Conservation (phyloP, 345 rosid genomes). For the rapeseed (Brassica napus) region DNA sequence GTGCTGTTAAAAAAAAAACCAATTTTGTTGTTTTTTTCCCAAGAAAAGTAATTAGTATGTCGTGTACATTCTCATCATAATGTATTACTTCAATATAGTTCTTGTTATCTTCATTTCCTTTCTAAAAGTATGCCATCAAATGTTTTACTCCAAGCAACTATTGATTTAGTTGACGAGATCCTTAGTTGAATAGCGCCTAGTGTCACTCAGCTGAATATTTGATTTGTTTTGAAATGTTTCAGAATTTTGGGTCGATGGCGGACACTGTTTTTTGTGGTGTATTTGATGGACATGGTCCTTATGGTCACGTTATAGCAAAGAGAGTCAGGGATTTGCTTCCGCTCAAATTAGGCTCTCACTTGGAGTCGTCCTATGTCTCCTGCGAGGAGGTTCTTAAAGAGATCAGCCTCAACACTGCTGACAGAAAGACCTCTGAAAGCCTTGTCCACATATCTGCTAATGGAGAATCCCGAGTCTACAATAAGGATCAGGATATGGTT, state of each 20-base stretch:
- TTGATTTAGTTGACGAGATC: neutral
- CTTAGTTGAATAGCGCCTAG: neutral
- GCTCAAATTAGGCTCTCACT: constrained; percentile 63
- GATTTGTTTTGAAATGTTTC: constrained; percentile 35
- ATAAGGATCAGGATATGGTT: constrained; percentile 52
- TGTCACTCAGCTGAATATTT: neutral
- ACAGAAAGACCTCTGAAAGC: constrained; percentile 58
- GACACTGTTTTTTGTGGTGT: constrained; percentile 93
- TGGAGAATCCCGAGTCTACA: constrained; percentile 63
- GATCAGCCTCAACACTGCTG: constrained; percentile 59
- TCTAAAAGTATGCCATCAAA: neutral
- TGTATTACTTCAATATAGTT: neutral
- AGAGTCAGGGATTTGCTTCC: constrained; percentile 97
- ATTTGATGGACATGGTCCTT: constrained; percentile 98
- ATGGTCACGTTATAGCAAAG: constrained; percentile 91
- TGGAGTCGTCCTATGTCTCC: constrained; percentile 66
- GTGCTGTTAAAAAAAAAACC: neutral
- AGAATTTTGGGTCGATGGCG: constrained; percentile 83
- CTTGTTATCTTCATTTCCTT: neutral
- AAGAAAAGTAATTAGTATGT: neutral
- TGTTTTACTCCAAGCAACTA: neutral
- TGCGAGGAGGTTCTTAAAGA: constrained; percentile 60
- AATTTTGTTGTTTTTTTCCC: neutral
- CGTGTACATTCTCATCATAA: neutral
- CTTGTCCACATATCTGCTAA: constrained; percentile 60